Evolutionary conservation across 352 stramenopile species (phyloP), one percentile per base, ranked within the genome.

Genomic region (Plasmopara viticola): DNA sequence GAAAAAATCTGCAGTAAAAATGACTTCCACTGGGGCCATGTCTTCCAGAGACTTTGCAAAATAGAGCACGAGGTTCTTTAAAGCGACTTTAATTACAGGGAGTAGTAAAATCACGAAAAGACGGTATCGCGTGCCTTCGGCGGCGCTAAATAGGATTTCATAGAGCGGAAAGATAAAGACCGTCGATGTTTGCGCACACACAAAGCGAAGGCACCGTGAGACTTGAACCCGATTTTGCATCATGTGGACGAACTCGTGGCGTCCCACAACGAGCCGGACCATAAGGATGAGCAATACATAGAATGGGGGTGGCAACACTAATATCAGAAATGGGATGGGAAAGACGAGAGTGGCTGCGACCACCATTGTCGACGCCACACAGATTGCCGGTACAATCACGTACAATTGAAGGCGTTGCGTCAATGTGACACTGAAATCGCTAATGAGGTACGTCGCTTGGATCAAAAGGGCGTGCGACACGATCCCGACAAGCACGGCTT

Each of bases 81-180:
- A 14, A 25, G 43, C 43, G 12, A 48, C 43, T 48, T 48, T 48
- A 18, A 48, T 48, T 5, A 48, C 43, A 31, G 43, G 43, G 3
- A 48, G n/a, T 39, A 48, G 8, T 9, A 48, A 39, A 39, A 48
- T 48, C 10, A 48, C 43, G 14, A 28, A 28, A 38, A 48, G 43
- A n/a, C 35, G 43, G 13, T 48, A 48, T 8, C 2, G 0, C 13
- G 57, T 55, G 29, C 38, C 44, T 31, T 56, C 28, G 3, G 51
- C 35, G 1, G 30, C 43, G 12, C 46, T 51, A 37, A 59, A 65
- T 0, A 62, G 17, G 10, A 58, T 42, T 49, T 66, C 52, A 33
- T 70, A 70, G 2, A 38, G 41, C 5, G 62, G 62, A 18, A 63
- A 70, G 44, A 66, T 59, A 3, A 54, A 20, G 5, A 60, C 18